These are phyloP conservation scores for Medicago arabica DNA, from an alignment of 306 rosid species.

Conservation along the genomic window DNA sequence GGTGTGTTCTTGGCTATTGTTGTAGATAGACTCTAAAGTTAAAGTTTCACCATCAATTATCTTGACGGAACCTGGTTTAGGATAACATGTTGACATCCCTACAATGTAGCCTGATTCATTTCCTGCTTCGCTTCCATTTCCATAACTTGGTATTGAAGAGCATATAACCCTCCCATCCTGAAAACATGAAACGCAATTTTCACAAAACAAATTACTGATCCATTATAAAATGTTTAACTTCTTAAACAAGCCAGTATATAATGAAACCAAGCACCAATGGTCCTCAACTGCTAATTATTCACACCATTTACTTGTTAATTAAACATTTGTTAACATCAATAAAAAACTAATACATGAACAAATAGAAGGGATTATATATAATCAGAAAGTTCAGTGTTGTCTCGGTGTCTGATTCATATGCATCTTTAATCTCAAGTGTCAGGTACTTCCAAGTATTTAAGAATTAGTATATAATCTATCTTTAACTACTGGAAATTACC, in stretches of 20 bases:
- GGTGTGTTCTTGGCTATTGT: neutral
- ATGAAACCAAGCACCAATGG: neutral
- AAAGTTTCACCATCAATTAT: neutral
- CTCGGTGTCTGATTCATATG: too few relatives aligned
- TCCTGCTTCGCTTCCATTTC: too few relatives aligned
- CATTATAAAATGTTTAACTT: too few relatives aligned
- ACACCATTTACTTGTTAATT: neutral
- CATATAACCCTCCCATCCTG: neutral
- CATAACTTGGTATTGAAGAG: too few relatives aligned
- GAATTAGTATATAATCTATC: neutral
- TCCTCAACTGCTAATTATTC: neutral
- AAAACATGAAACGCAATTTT: neutral
- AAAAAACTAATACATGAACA: neutral
- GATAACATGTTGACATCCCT: too few relatives aligned
- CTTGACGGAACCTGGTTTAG: neutral
- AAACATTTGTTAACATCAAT: neutral
- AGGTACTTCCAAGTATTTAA: neutral
- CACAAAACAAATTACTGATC: neutral
- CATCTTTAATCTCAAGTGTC: too few relatives aligned
- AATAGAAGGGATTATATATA: too few relatives aligned
- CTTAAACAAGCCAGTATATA: too few relatives aligned
- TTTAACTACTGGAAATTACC: constrained; percentile 45
- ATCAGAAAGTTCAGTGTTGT: too few relatives aligned
- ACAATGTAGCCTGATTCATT: too few relatives aligned
- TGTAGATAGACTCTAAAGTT: neutral